These are phyloP conservation scores for Clarireedia hainanense DNA, from an alignment of 2,329 filamentous ascomycete species.

Conservation along the genomic window DNA sequence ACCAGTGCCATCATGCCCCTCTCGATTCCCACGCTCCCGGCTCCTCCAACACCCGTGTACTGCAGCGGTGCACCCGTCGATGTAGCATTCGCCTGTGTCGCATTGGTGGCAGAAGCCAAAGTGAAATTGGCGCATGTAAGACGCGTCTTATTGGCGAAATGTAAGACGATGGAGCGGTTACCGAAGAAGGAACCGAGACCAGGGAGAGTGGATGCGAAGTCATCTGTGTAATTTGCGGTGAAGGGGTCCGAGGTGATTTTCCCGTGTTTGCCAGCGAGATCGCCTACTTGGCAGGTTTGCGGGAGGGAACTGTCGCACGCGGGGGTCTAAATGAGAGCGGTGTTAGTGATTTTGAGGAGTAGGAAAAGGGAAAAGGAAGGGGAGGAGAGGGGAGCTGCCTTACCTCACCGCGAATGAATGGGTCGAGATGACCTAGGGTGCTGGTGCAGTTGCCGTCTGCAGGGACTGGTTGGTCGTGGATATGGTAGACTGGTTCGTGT, in stretches of 20 bases:
- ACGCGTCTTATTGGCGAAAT: conserved; percentile 56
- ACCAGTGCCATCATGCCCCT: no score
- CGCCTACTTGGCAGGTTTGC: conserved; percentile 66
- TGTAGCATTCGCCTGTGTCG: not conserved
- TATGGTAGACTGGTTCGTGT: conserved; percentile 53
- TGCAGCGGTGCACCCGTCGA: not conserved
- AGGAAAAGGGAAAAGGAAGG: not conserved
- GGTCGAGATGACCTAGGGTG: conserved; percentile 63
- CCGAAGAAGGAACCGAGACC: conserved; percentile 52
- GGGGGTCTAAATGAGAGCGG: conserved; percentile 37
- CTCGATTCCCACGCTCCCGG: not conserved
- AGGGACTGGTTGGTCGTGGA: conserved; percentile 59
- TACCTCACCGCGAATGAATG: conserved; percentile 49
- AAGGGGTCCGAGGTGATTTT: conserved; percentile 46
- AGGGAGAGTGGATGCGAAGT: conserved; percentile 46
- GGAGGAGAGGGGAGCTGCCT: not conserved
- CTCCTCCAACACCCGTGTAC: conserved; percentile 3
- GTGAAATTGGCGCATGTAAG: conserved; percentile 58
- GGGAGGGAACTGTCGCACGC: conserved; percentile 50
- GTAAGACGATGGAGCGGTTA: conserved; percentile 56
- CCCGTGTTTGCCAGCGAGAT: conserved; percentile 68
- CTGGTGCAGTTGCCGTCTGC: conserved; percentile 62
- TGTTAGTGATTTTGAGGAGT: conserved; percentile 7
- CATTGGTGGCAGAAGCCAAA: not conserved
- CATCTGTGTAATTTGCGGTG: conserved; percentile 44